A percentile compares a stretch with the other conserved stretches of the same genome.
Evolutionary conservation across 352 stramenopile genomes (phyloP).

Genomic region (Globisporangium echinulatum): DNA sequence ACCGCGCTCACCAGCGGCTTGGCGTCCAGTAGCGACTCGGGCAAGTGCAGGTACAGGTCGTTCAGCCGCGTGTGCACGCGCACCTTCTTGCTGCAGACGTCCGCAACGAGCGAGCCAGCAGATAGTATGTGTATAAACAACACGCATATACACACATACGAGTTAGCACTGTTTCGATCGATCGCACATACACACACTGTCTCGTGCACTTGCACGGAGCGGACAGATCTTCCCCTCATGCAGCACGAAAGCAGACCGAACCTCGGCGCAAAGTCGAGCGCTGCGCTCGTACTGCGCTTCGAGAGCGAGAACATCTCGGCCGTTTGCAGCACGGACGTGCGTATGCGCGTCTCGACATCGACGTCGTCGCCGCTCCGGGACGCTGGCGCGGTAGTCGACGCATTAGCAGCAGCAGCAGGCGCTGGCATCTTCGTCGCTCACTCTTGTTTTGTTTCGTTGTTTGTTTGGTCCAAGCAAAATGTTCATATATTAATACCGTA

Average conservation of each 20-base stretch:
- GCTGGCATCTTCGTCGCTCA: neutral
- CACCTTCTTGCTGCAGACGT: constrained; percentile 62
- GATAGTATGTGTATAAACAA: neutral
- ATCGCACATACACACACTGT: neutral
- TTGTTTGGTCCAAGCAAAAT: too few relatives aligned
- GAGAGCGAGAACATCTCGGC: constrained; percentile 68
- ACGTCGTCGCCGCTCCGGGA: neutral
- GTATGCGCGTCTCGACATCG: constrained; percentile 37
- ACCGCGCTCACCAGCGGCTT: constrained; percentile 4
- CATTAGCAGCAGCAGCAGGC: neutral
- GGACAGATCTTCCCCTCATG: constrained; percentile 1
- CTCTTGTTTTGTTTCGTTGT: neutral
- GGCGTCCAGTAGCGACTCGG: constrained; percentile 41
- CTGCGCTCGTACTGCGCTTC: constrained; percentile 38
- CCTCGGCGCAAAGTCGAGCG: constrained; percentile 57
- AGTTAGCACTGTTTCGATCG: neutral
- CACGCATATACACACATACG: constrained; percentile 3
- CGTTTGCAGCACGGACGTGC: constrained; percentile 56
- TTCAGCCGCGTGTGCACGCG: constrained; percentile 62
- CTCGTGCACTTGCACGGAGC: too few relatives aligned
- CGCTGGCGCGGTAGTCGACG: neutral
- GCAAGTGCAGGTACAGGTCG: constrained; percentile 47
- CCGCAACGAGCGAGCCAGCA: neutral
- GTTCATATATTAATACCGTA: too few relatives aligned
- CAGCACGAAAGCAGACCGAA: constrained; percentile 12